Conservation (phyloP, 1,139 yeast genomes). For the Pichia sp. region DNA sequence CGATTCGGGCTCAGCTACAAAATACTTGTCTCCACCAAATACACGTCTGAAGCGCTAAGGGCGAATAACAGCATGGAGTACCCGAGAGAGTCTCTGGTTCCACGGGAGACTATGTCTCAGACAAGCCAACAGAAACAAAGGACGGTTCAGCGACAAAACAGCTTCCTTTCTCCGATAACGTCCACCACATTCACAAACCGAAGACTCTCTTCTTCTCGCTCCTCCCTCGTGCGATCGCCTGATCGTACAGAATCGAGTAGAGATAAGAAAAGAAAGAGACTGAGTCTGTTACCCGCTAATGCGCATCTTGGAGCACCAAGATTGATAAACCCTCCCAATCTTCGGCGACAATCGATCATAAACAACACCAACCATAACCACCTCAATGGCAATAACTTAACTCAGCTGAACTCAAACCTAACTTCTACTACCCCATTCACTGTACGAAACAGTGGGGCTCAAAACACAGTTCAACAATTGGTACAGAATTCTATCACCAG, state of each 20-base stretch:
- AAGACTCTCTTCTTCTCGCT: conserved; percentile 7
- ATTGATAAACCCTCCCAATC: conserved; percentile 23
- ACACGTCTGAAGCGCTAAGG: too few species aligned
- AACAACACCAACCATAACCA: neutral
- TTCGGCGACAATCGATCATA: conserved; percentile 23
- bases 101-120: conserved; percentile 5
- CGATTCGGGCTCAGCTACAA: neutral
- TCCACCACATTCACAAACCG: conserved; percentile 3
- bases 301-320: conserved; percentile 31
- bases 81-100: conserved; percentile 1
- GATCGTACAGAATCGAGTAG: conserved; percentile 7
- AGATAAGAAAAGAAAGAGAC: conserved; percentile 25
- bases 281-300: conserved; percentile 30
- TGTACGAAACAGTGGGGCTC: conserved; percentile 1
- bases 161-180: conserved; percentile 15
- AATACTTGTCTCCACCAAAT: too few species aligned
- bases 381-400: conserved; percentile 12
- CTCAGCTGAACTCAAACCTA: neutral
- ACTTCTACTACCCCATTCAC: conserved; percentile 7
- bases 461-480: conserved; percentile 26
- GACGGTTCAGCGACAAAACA: conserved; percentile 14
- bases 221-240: conserved; percentile 15
- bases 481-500: conserved; percentile 28
- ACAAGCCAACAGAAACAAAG: conserved; percentile 1
- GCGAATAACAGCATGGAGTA: conserved; percentile 2